These are phyloP conservation scores for Hamamelis virginiana DNA, from an alignment of 164 flowering plant species.

Conservation along the genomic window DNA sequence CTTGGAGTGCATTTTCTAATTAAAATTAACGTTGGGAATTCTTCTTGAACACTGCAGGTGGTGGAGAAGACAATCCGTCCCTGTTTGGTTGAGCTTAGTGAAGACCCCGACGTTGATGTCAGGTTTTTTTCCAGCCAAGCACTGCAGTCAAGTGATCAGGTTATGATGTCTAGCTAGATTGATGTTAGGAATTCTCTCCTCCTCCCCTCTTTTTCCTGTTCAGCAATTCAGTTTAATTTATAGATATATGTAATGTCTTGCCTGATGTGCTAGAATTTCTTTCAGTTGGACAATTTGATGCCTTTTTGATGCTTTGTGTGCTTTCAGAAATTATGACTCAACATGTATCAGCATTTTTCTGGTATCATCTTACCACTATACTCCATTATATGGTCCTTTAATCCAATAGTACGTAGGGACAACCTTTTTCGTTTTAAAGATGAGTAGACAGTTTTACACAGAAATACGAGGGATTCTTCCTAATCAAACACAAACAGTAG, in stretches of 20 bases:
- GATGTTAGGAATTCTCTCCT: neutral
- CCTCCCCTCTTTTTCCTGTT: neutral
- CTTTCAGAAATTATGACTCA: neutral
- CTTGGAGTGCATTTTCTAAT: neutral
- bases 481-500: no score
- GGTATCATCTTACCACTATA: no score
- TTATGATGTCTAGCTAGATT: slow-evolving; percentile 79
- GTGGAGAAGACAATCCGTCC: slow-evolving; percentile 84
- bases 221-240: neutral
- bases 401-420: no score
- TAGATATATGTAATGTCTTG: neutral
- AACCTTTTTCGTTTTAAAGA: no score
- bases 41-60: slow-evolving; percentile 43
- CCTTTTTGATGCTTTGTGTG: neutral
- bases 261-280: neutral
- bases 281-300: slow-evolving; percentile 2
- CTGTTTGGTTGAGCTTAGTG: slow-evolving; percentile 74
- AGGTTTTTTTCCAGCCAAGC: slow-evolving; percentile 81
- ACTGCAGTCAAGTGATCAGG: slow-evolving; percentile 69
- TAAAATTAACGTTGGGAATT: neutral
- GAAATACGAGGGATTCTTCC: no score
- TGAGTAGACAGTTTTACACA: no score
- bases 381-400: no score
- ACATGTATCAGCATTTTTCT: neutral
- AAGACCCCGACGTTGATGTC: slow-evolving; percentile 95